Evolutionary conservation across 805 yeast species (phyloP).

Genomic region (Ogataea minuta): DNA sequence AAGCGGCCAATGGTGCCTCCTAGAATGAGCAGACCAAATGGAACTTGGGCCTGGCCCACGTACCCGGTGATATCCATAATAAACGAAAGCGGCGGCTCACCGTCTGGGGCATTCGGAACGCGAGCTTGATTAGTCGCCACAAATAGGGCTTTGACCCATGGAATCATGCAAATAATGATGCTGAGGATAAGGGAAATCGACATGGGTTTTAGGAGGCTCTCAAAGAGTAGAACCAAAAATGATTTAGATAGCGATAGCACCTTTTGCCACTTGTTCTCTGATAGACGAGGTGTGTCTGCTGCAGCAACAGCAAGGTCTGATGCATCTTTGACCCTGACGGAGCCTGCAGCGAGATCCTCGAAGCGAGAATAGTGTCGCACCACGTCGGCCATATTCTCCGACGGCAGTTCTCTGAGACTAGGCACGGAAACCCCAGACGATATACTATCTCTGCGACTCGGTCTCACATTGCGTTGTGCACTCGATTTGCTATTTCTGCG

Average conservation of each 20-base stretch:
- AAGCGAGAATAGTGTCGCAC: constrained; percentile 52
- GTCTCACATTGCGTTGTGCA: constrained; percentile 1
- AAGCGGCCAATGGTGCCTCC: constrained; percentile 89
- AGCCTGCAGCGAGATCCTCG: constrained; percentile 32
- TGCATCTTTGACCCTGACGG: constrained; percentile 18
- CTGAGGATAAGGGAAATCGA: constrained; percentile 68
- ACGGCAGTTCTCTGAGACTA: constrained; percentile 35
- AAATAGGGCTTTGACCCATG: constrained; percentile 77
- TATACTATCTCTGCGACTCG: constrained; percentile 9
- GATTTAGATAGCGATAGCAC: constrained; percentile 4
- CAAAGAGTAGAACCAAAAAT: constrained; percentile 11
- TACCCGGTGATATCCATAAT: constrained; percentile 78
- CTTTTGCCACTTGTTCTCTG: no score
- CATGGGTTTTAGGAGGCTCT: constrained; percentile 67
- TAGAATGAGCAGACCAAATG: constrained; percentile 73
- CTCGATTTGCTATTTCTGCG: neutral
- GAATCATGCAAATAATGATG: constrained; percentile 73
- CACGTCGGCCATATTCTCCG: constrained; percentile 45
- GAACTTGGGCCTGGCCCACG: constrained; percentile 85
- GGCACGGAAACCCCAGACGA: constrained; percentile 15
- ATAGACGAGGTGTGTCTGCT: no score
- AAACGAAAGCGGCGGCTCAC: constrained; percentile 78
- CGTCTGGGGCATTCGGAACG: constrained; percentile 80
- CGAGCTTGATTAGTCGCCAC: constrained; percentile 45
- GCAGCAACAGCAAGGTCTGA: constrained; percentile 12